Base-by-base conservation (phyloP, 768 basidiomycete genomes). In the Leucosporidium scottii region DNA sequence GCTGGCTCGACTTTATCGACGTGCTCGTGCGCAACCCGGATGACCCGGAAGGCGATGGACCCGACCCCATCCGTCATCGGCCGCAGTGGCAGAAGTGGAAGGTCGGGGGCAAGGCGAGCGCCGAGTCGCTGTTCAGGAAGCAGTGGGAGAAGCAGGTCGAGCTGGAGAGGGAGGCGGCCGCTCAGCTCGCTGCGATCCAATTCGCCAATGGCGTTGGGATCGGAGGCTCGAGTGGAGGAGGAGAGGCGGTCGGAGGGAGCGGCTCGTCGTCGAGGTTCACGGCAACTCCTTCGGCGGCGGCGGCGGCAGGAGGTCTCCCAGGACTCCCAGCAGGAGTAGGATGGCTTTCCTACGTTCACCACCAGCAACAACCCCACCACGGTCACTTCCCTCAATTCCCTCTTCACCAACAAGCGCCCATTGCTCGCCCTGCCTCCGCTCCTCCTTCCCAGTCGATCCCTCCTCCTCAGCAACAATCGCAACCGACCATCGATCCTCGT, bases 1-100 rank as follows among this genome's bases (percentile, higher is more conserved):
- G 10, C 0, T 72, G 71, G 71, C 61, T 72, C 54, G 67, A 62
- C 13, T 72, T 63, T 21, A n/a, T 68, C 47, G 65, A 62, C n/a
- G 59, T 72, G 27, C 65, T 68, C 39, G 21, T 17, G 13, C 64
- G 64, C 9, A 64, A 65, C 61, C 62, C 61, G 4, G 15, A 13
- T 1, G 71, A 72, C 39, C 55, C 27, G 9, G 71, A 66, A 34
- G 67, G 67, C 1, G 7, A 13, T 18, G 71, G 71, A n/a, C 71
- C 71, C 7, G 1, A 1, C 3, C 23, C 28, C 15, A n/a, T 13
- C n/a, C 12, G 23, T 12, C 36, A 36, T 17, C 6, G 60, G 18
- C 9, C 53, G 20, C 10, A 5, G 21, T 4, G 60, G 18, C 17
- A 48, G 13, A 21, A 10, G 21, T 67, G 70, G 70, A 50, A 49